These are phyloP conservation scores for Ophiostoma sp. DNA, from an alignment of 2,329 filamentous ascomycete species.

Conservation along the genomic window DNA sequence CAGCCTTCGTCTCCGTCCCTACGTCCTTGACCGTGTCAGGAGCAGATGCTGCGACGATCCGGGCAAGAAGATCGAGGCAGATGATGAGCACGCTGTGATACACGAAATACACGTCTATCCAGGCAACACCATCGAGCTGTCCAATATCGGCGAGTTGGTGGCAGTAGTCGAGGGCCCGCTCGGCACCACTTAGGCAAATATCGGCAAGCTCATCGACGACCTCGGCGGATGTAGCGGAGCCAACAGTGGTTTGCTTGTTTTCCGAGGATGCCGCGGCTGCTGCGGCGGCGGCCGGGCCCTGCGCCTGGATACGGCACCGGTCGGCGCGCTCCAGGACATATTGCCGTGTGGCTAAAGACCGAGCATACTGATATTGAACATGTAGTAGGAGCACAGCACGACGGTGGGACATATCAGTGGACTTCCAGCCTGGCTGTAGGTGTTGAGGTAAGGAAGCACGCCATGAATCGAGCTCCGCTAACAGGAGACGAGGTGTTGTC, in stretches of 20 bases:
- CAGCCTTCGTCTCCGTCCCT: neutral
- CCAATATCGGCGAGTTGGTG: constrained; percentile 40
- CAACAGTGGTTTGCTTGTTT: neutral
- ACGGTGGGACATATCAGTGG: constrained; percentile 42
- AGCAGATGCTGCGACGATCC: neutral
- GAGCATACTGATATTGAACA: constrained; percentile 43
- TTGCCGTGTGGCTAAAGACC: constrained; percentile 35
- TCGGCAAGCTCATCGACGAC: constrained; percentile 23
- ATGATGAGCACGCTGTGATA: constrained; percentile 32
- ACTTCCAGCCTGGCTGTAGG: constrained; percentile 44
- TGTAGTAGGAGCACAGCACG: constrained; percentile 43
- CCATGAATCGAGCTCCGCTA: constrained; percentile 42
- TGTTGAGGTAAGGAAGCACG: constrained; percentile 36
- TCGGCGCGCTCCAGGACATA: constrained; percentile 26
- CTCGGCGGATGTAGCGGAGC: neutral
- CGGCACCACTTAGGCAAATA: constrained; percentile 41
- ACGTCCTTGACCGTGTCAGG: neutral
- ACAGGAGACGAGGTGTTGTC: constrained; percentile 21
- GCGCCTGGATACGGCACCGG: constrained; percentile 14
- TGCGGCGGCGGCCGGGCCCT: neutral
- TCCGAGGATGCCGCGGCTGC: neutral
- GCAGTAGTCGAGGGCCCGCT: constrained; percentile 38
- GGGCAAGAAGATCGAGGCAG: constrained; percentile 28
- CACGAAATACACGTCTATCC: constrained; percentile 45
- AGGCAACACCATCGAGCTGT: constrained; percentile 43